A percentile compares a stretch with the other conserved stretches of the same genome.
Evolutionary conservation across 2,329 filamentous ascomycete species (phyloP).

Genomic region (Nannizziopsis barbatae): DNA sequence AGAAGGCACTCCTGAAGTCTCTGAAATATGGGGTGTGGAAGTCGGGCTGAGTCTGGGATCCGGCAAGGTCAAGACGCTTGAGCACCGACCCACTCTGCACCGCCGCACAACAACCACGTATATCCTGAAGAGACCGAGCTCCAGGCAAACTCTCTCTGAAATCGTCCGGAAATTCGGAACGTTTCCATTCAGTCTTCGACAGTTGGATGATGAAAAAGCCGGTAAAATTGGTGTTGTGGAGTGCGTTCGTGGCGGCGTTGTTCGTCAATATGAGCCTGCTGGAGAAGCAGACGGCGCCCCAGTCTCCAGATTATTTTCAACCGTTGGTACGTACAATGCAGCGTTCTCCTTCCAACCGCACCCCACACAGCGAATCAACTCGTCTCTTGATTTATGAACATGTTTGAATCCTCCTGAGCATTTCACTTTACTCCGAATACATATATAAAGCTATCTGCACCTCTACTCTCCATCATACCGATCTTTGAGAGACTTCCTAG

Average conservation of each 20-base stretch:
- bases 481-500: constrained; percentile 7
- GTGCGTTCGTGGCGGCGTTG: constrained; percentile 82
- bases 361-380: no score
- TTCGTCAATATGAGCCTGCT: constrained; percentile 92
- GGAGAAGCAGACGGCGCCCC: constrained; percentile 82
- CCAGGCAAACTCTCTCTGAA: constrained; percentile 83
- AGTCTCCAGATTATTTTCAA: constrained; percentile 79
- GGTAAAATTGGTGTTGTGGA: constrained; percentile 94
- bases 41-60: constrained; percentile 80
- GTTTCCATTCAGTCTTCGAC: constrained; percentile 95
- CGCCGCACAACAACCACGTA: constrained; percentile 87
- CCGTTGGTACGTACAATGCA: constrained; percentile 60
- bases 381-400: no score
- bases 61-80: constrained; percentile 88
- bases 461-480: neutral
- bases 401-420: no score
- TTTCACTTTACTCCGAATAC: no score
- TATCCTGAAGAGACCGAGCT: constrained; percentile 84
- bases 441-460: no score
- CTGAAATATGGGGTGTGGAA: constrained; percentile 97
- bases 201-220: constrained; percentile 90
- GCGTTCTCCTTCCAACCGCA: neutral
- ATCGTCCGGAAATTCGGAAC: constrained; percentile 94
- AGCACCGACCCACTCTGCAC: constrained; percentile 82
- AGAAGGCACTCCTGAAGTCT: constrained; percentile 75